Evolutionary conservation across 352 stramenopile species (phyloP), one percentile per base, ranked within the genome.

Genomic region (Globisporangium mamillatum): DNA sequence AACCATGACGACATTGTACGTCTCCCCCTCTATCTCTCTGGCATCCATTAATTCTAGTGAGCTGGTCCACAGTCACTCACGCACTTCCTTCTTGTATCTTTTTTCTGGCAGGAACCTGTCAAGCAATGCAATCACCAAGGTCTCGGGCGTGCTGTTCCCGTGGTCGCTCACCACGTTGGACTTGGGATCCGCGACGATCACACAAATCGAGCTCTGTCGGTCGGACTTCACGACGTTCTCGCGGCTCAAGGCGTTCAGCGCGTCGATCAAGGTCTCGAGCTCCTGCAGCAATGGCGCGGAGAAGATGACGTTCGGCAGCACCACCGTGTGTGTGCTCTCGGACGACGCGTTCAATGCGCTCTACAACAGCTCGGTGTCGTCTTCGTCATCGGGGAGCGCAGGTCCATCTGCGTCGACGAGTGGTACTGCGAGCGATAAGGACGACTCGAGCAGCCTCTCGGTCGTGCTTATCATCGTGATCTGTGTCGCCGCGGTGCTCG

Each of bases 201-300:
- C 68, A 8, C 79, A 80, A n/a, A 86, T 93, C 36, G 85, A 92
- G 63, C 81, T 93, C 53, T 88, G 77, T 0, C 78, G 79, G 1
- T 86, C 81, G 0, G 85, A 93, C 60, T 81, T 89, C 69, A 71
- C 72, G 12, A 89, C 72, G 0, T 80, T 93, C 52, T 75, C 81
- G 70, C 70, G 73, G 12, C 63, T 90, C 10, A 70, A 80, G 14
- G 66, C 54, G 1, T 82, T 93, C 44, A 84, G 44, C 36, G 77
- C 74, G 9, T 79, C 71, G 0, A 64, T 90, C 27, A 69, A 72
- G 0, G 75, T 88, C 62, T 76, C 73, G 1, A 72, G 60, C 29
- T 85, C 79, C 71, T 75, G 75, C 12, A 88, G 80, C 44, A 68
- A 66, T 4, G 75, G 72, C 2, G 85, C 85, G 0, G 80, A 90